phyloP scores from a whole-genome alignment of 352 stramenopile genomes.

The Aphanomyces invadans region DNA sequence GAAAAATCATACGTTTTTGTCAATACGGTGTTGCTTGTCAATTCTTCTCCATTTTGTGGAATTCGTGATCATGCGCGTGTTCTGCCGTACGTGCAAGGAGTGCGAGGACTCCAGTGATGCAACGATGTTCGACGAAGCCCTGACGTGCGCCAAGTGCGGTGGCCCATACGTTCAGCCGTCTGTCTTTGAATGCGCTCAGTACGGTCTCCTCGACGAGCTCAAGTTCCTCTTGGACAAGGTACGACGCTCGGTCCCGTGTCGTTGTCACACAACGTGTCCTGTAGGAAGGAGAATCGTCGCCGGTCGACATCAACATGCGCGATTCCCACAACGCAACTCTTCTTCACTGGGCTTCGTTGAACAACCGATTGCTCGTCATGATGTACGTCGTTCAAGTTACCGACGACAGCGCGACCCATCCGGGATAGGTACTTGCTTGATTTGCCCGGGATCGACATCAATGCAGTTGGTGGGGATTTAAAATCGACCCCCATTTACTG shows the following conservation, averaged over 20 bases:
- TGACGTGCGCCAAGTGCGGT: slow-evolving; percentile 38
- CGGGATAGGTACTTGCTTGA: slow-evolving; percentile 41
- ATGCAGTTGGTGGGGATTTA: slow-evolving; percentile 45
- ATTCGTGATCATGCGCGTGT: slow-evolving; percentile 22
- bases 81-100: slow-evolving; percentile 28
- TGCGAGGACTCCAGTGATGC: not conserved
- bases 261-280: not conserved
- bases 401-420: not conserved
- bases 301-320: slow-evolving; percentile 46
- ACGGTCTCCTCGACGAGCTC: slow-evolving; percentile 51
- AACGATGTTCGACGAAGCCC: not conserved
- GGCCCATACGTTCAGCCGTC: slow-evolving; percentile 32
- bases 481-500: slow-evolving; percentile 70
- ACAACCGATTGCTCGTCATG: slow-evolving; percentile 68
- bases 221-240: slow-evolving; percentile 48
- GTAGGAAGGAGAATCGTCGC: not conserved
- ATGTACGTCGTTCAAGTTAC: slow-evolving; percentile 34
- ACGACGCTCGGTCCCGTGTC: not conserved
- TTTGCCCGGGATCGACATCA: slow-evolving; percentile 38
- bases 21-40: not conserved
- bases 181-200: slow-evolving; percentile 55
- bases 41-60: not conserved
- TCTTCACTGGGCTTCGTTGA: slow-evolving; percentile 69
- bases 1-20: not conserved
- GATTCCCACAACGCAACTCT: slow-evolving; percentile 52